phyloP scores from a whole-genome alignment of 2,329 filamentous ascomycete species.

The Leptographium wingfieldii region DNA sequence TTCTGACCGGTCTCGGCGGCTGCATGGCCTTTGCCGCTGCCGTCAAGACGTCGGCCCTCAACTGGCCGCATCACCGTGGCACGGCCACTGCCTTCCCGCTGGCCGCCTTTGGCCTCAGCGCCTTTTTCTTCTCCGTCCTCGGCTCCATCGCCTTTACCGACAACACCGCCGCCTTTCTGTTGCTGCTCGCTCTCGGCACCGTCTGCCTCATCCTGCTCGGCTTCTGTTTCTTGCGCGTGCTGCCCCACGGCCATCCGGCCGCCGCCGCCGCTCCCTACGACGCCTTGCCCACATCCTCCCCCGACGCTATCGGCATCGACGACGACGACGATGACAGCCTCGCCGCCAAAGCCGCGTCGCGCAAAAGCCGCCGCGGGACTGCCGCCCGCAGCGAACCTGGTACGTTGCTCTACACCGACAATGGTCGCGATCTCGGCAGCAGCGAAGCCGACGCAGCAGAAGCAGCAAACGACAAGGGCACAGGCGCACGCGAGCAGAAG shows the following conservation, averaged over 20 bases:
- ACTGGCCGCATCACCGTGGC: slow-evolving; percentile 82
- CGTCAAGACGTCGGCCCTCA: slow-evolving; percentile 76
- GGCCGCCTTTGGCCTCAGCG: slow-evolving; percentile 85
- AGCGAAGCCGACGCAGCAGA: background rate
- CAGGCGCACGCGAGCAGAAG: background rate
- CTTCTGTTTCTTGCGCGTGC: slow-evolving; percentile 74
- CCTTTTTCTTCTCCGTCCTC: slow-evolving; percentile 85
- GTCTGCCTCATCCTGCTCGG: slow-evolving; percentile 61
- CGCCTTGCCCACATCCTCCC: slow-evolving; percentile 29
- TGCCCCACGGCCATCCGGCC: slow-evolving; percentile 39
- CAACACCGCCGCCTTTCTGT: slow-evolving; percentile 67
- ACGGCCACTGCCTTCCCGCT: slow-evolving; percentile 90
- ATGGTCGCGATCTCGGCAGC: too few relatives aligned
- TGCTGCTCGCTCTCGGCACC: slow-evolving; percentile 70
- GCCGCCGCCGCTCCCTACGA: slow-evolving; percentile 32
- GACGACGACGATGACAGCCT: slow-evolving; percentile 16
- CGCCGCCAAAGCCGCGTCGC: slow-evolving; percentile 21
- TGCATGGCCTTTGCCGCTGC: slow-evolving; percentile 83
- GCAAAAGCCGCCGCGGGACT: slow-evolving; percentile 23
- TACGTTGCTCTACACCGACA: slow-evolving; percentile 36
- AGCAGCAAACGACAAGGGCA: background rate
- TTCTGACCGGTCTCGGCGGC: slow-evolving; percentile 75
- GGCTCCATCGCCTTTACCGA: slow-evolving; percentile 69
- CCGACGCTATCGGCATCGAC: background rate
- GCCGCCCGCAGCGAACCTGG: slow-evolving; percentile 43